Base-by-base conservation (phyloP, 2,329 filamentous ascomycete species). In the Golovinomyces cichoracearum region DNA sequence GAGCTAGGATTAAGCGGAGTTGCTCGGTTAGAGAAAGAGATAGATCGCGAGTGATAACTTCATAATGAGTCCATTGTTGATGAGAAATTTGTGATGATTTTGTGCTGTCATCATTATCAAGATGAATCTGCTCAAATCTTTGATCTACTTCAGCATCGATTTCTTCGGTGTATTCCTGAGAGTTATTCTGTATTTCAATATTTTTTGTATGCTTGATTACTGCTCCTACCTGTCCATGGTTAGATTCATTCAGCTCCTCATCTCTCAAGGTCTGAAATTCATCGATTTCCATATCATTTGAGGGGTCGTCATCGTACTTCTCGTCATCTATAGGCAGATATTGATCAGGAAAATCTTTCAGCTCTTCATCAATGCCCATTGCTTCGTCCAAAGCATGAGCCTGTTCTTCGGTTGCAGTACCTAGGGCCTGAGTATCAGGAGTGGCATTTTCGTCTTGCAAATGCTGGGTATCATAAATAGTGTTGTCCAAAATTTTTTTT, bases 391-490 rank as follows among this genome's bases (percentile, higher is more conserved):
- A 71, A 5, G 82, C 78, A 55, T 78, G 78, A 2, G 81, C 81
- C 61, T 94, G 83, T 23, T 98, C 88, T 53, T 93, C 80, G 10
- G 76, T 81, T 4, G 88, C 83, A 35, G 82, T 79, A 29, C 90
- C 92, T 58, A 98, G 72, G 13, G 90, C 90, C 64, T 98, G 90
- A 1, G 84, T 78, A 60, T 94, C 86, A n/a, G 80, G 74, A 48
- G 78, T 71, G 25, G 78, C 74, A 26, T 90, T 73, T 51, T 94
- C 83, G 54, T 94, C 77, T 52, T 80, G 79, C 3, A 95, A 68
- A 63, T 99, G 90, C 65, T 95, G 85, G 59, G 94, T 94, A 59
- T 94, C 85, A n/a, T 74, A 74, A 58, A 79, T 80, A 52, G 90
- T 78, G n/a, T 76, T 68, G 51, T 82, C 74, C 56, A 61, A 66